Base-by-base conservation (phyloP, 768 basidiomycete species). In the Stropharia rugosoannulata region DNA sequence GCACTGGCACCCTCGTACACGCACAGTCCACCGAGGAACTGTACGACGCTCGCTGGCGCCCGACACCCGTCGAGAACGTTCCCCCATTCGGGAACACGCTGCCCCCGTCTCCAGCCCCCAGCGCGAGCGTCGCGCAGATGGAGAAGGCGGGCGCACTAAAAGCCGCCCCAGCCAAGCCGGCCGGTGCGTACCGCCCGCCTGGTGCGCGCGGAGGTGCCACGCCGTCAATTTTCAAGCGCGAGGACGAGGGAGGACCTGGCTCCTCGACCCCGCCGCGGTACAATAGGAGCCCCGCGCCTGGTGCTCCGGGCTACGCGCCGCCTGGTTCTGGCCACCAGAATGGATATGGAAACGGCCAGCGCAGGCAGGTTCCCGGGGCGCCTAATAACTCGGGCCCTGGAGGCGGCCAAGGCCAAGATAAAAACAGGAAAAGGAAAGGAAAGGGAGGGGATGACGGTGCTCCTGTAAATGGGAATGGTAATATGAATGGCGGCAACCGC, bases 111-210 rank as follows among this genome's bases (percentile, higher is more conserved):
- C 94, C 94, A 0, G 69, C 78, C 0, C 85, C 91, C 0, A 79
- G 78, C 44, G 70, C 78, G 45, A 85, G 82, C 54, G 87, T 90
- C 5, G 70, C 71, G 56, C 69, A 70, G 25, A 72, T 77, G 16
- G 78, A 42, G 51, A 32, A 43, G 19, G 41, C 74, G 1, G 76
- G 79, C 2, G 68, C 74, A 32, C 77, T 80, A 32, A 90, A 86
- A 64, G 75, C 87, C 0, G 71, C 75, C 0, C 70, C 81, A 4
- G 58, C 81, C 11, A 93, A 88, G 62, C 81, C 91, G 1, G 85
- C 88, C 0, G 95, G 93, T 15, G 92, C 95, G 0, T 98, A 98
- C 70, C 81, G 95, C 0, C 96, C 96, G 0, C 96, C 95, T 10
- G 95, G 95, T 10, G 94, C 95, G 1, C 82, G 96, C 5, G 96